Conservation (phyloP, 2,329 filamentous ascomycete species). For the Dactylellina sp. region DNA sequence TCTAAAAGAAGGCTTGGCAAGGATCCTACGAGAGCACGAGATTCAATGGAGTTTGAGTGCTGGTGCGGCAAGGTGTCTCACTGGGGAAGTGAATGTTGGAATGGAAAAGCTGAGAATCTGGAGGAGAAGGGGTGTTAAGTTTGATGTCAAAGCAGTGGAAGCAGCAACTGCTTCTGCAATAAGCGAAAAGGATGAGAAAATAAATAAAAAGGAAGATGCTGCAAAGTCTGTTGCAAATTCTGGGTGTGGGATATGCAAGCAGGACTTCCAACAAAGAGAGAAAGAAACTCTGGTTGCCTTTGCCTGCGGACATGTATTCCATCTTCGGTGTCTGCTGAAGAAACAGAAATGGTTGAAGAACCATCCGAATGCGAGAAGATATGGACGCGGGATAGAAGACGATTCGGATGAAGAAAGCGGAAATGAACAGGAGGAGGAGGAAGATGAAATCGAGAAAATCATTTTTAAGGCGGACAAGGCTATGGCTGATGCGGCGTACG, state of each 20-base stretch:
- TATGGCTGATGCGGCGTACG: slow-evolving; percentile 51
- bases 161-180: slow-evolving; percentile 61
- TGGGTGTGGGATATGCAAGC: slow-evolving; percentile 38
- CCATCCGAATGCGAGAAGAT: slow-evolving; percentile 22
- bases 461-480: slow-evolving; percentile 50
- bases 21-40: slow-evolving; percentile 95
- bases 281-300: slow-evolving; percentile 81
- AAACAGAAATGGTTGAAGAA: slow-evolving; percentile 61
- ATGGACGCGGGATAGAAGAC: slow-evolving; percentile 43
- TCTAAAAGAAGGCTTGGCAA: slow-evolving; percentile 84
- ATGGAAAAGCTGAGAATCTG: slow-evolving; percentile 84
- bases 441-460: slow-evolving; percentile 57
- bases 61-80: slow-evolving; percentile 85
- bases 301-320: slow-evolving; percentile 84
- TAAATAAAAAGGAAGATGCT: slow-evolving; percentile 61
- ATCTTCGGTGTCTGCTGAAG: slow-evolving; percentile 76
- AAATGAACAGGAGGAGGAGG: slow-evolving; percentile 65
- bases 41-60: slow-evolving; percentile 92
- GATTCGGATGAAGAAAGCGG: slow-evolving; percentile 65
- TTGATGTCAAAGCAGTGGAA: slow-evolving; percentile 71
- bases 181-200: slow-evolving; percentile 41
- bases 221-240: slow-evolving; percentile 58
- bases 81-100: slow-evolving; percentile 85
- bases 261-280: slow-evolving; percentile 66
- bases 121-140: slow-evolving; percentile 87